phyloP scores from a whole-genome alignment of 164 flowering plant genomes.

The Berberis vulgaris region DNA sequence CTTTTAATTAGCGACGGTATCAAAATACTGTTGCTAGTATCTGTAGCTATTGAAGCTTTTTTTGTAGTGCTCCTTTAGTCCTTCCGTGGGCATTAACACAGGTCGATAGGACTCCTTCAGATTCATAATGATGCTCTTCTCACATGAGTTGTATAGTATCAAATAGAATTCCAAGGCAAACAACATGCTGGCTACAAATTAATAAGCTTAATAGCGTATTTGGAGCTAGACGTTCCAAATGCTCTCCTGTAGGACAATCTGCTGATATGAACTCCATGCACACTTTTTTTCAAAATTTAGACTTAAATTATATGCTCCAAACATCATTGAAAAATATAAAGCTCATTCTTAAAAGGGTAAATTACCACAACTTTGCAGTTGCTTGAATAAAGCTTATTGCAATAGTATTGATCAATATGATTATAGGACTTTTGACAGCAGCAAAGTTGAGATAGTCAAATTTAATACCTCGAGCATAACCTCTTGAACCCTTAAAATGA shows the following conservation, averaged over 20 bases:
- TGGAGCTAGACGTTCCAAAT: constrained; percentile 31
- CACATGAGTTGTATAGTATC: constrained; percentile 13
- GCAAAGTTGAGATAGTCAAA: constrained; percentile 28
- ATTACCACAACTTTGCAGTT: constrained; percentile 25
- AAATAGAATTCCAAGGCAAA: constrained; percentile 19
- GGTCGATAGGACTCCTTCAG: neutral
- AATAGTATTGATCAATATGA: constrained; percentile 55
- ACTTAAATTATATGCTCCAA: neutral
- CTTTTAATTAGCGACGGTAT: too few relatives aligned
- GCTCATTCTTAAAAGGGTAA: too few relatives aligned
- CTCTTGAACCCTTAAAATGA: constrained; percentile 32
- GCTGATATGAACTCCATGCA: constrained; percentile 36
- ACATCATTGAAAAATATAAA: neutral
- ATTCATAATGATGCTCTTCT: neutral
- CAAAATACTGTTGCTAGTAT: too few relatives aligned
- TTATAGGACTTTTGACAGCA: constrained; percentile 34
- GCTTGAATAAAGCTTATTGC: constrained; percentile 9
- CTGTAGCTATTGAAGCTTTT: neutral
- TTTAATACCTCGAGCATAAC: constrained; percentile 27
- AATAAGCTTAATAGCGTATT: constrained; percentile 22
- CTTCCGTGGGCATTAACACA: constrained; percentile 14
- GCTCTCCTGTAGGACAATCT: constrained; percentile 22
- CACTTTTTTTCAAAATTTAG: constrained; percentile 3
- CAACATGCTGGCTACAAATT: constrained; percentile 16
- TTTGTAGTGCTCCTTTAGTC: constrained; percentile 2